Base-by-base conservation (phyloP, 2,329 filamentous ascomycete genomes). In the Graphilbum sp. region DNA sequence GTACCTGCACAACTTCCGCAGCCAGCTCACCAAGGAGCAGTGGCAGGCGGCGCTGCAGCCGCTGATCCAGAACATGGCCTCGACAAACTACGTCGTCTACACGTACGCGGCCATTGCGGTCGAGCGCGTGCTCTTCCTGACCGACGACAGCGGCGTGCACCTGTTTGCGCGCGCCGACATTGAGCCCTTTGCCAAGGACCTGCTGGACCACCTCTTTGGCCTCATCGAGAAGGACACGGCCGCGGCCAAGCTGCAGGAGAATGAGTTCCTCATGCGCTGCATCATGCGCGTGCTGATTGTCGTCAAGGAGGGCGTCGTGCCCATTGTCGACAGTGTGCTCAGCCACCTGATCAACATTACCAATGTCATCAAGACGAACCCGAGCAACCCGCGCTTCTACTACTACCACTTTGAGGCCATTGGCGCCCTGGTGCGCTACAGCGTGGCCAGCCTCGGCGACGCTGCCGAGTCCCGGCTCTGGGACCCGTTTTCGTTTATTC, bases 321-420 rank as follows among this genome's bases (percentile, higher is more conserved):
- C 76, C 1, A 75, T 90, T 35, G 67, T 79, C 6, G 84, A 94
- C 48, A 72, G 69, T 47, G 74, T 93, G n/a, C 63, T 96, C 38
- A 71, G 74, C 37, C 86, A 92, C 55, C 71, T 98, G 42, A 75
- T 93, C 52, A 79, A 72, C 43, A 95, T 98, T 50, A 94, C 87
- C 35, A 80, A 81, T 50, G 78, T 93, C 47, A 96, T 96, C 58
- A 80, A 86, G 53, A 73, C 80, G 49, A 98, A 98, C 57, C 90
- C 90, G 1, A 95, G 87, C 62, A 98, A 98, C 58, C 90, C 90
- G 2, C 75, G 85, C 12, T 98, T 98, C 62, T 95, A 95, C 61
- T 98, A 98, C 64, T 98, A 88, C 58, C 85, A 94, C 55, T 98
- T 98, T 45, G 90, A 98, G 62, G 83, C 85, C 3, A 64, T 98